Evolutionary conservation across 805 yeast genomes (phyloP).

Genomic region (Henningerozyma blattae): DNA sequence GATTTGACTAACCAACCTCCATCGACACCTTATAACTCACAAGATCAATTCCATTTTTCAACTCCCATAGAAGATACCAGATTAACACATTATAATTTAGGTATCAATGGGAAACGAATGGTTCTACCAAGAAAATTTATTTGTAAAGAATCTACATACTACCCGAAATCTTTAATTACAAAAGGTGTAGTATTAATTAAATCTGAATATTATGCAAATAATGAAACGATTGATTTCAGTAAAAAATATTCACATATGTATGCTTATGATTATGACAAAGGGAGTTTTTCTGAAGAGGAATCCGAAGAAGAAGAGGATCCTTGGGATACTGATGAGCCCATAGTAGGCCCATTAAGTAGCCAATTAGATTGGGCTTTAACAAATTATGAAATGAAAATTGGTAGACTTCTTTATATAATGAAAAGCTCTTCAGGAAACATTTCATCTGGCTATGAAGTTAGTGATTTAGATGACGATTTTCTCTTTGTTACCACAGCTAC

Average conservation of each 20-base stretch:
- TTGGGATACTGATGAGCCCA: no score
- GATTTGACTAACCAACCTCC: not conserved
- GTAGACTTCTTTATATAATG: conserved; percentile 5
- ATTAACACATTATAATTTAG: not conserved
- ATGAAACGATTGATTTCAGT: not conserved
- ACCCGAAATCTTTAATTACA: not conserved
- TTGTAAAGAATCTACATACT: not conserved
- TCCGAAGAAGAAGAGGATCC: not conserved
- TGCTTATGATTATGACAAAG: not conserved
- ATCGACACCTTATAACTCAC: not conserved
- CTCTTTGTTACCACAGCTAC: conserved; percentile 10
- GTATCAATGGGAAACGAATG: no score
- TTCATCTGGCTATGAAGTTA: conserved; percentile 8
- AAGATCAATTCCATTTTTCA: not conserved
- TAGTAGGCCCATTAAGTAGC: not conserved
- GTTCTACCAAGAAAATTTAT: not conserved
- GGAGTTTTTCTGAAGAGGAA: not conserved
- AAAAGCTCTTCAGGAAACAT: conserved; percentile 3
- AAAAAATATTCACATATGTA: not conserved
- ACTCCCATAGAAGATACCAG: not conserved
- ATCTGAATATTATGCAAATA: not conserved
- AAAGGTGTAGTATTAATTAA: not conserved
- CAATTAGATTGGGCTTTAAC: conserved; percentile 10
- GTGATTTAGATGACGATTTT: conserved; percentile 9
- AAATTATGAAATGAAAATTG: conserved; percentile 10